These are phyloP conservation scores for Polygonum maritimum DNA, from an alignment of 148 eudicot species.

Conservation along the genomic window DNA sequence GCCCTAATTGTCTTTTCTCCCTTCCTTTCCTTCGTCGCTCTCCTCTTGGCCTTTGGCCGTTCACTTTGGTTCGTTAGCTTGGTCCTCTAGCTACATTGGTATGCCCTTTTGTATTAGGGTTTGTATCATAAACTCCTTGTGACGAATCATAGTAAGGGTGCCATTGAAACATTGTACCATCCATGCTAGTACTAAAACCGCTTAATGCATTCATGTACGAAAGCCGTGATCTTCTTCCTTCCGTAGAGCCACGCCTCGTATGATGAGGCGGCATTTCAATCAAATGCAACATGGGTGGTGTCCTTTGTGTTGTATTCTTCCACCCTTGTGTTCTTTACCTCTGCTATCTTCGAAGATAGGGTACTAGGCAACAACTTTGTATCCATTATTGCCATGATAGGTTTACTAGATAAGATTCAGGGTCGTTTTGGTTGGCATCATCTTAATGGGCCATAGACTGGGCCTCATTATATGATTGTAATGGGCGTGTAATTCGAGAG, in stretches of 20 bases:
- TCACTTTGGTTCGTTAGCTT: too few relatives aligned
- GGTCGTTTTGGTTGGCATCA: not conserved
- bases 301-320: not conserved
- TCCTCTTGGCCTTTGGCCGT: too few relatives aligned
- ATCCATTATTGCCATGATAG: not conserved
- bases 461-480: not conserved
- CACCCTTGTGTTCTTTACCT: not conserved
- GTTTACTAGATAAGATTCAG: not conserved
- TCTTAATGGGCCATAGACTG: not conserved
- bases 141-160: not conserved
- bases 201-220: too few relatives aligned
- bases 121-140: not conserved
- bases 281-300: not conserved
- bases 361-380: too few relatives aligned
- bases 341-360: too few relatives aligned
- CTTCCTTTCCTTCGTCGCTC: too few relatives aligned
- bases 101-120: too few relatives aligned
- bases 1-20: too few relatives aligned
- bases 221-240: too few relatives aligned
- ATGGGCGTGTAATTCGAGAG: not conserved
- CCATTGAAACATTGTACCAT: too few relatives aligned
- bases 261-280: not conserved
- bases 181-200: not conserved
- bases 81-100: too few relatives aligned
- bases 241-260: not conserved